Evolutionary conservation across 495 filamentous ascomycete species (phyloP).

Genomic region (Trichocladium antarcticum): DNA sequence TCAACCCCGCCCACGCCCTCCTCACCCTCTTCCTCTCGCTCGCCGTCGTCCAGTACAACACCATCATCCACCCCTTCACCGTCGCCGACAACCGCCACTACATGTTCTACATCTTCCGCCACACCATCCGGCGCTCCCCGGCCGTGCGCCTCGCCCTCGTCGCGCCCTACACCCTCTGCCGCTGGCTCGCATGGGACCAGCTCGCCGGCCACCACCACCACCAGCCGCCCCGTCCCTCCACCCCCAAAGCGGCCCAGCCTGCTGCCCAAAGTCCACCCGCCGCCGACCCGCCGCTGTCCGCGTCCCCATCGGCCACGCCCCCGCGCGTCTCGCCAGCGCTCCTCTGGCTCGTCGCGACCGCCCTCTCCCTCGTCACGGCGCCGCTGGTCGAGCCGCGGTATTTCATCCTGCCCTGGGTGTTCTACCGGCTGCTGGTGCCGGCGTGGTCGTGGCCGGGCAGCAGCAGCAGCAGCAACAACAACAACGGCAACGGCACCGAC

Average conservation of each 20-base stretch:
- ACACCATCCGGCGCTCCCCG: conserved; percentile 57
- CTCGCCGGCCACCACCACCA: conserved; percentile 14
- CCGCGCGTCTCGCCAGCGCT: conserved; percentile 32
- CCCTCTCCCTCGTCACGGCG: conserved; percentile 70
- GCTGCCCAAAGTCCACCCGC: no score
- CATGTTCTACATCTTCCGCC: conserved; percentile 88
- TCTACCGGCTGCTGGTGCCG: conserved; percentile 79
- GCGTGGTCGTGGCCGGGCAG: no score
- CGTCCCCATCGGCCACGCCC: conserved; percentile 7
- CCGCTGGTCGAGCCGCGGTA: conserved; percentile 92
- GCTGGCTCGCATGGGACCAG: conserved; percentile 51
- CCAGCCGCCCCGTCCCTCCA: no score
- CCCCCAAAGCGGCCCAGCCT: no score
- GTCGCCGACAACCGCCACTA: conserved; percentile 95
- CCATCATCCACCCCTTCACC: conserved; percentile 89
- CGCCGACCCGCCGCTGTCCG: no score
- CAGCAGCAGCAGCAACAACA: conserved; percentile 1
- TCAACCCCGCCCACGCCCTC: conserved; percentile 20
- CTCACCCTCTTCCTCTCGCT: conserved; percentile 22
- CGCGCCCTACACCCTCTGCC: conserved; percentile 40
- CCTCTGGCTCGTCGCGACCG: conserved; percentile 61
- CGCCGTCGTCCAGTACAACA: conserved; percentile 64
- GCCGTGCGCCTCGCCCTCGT: conserved; percentile 56
- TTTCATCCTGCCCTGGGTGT: conserved; percentile 88
- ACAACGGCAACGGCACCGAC: conserved; percentile 4